A percentile compares a stretch with the other conserved stretches of the same genome.
These are phyloP conservation scores for Rhamnella rubrinervis DNA, from an alignment of 331 rosid genomes.

Conservation along the genomic window DNA sequence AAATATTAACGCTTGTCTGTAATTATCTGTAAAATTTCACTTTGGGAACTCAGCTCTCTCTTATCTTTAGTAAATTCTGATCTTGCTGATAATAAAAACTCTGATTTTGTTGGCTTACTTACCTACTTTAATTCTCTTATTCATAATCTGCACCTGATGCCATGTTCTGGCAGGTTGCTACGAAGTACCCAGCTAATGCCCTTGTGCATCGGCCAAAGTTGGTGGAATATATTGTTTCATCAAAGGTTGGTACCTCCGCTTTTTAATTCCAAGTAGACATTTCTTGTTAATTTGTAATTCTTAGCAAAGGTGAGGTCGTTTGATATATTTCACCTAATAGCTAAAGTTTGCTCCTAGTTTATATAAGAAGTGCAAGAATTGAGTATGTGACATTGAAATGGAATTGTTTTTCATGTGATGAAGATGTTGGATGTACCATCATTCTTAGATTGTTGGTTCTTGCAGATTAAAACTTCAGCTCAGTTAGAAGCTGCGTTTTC, in stretches of 20 bases:
- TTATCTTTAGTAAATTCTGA: background rate
- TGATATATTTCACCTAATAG: too few species aligned
- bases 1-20: background rate
- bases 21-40: background rate
- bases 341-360: background rate
- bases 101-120: background rate
- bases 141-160: constrained; percentile 8
- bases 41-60: too few species aligned
- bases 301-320: too few species aligned
- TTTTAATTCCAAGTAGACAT: too few species aligned
- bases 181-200: constrained; percentile 84
- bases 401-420: background rate
- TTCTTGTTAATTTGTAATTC: too few species aligned
- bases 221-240: constrained; percentile 58
- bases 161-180: constrained; percentile 66
- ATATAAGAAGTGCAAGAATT: background rate
- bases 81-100: background rate
- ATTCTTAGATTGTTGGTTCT: constrained; percentile 1
- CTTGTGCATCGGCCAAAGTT: constrained; percentile 69
- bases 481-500: constrained; percentile 84
- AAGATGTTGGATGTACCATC: too few species aligned
- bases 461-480: constrained; percentile 77
- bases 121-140: background rate
- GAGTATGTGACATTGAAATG: constrained; percentile 4
- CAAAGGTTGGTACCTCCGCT: constrained; percentile 48